Evolutionary conservation across 495 filamentous ascomycete species (phyloP).

Genomic region (Bathelium albidoporum): DNA sequence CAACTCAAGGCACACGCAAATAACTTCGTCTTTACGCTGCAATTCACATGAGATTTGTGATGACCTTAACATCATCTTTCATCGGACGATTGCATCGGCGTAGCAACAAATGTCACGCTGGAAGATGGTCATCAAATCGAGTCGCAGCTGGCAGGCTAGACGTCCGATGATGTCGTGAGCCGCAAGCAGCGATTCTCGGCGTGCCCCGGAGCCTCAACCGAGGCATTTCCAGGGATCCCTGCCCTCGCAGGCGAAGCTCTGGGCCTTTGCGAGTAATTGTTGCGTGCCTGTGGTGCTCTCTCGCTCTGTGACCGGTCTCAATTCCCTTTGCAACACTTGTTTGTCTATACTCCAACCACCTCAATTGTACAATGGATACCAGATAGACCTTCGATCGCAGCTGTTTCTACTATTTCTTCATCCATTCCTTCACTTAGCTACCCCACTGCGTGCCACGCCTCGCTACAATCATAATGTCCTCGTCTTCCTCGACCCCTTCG

Average conservation of each 20-base stretch:
- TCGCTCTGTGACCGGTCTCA: background rate
- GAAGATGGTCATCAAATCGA: background rate
- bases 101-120: background rate
- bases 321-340: background rate
- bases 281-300: background rate
- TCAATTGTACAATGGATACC: background rate
- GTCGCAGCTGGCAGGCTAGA: too few relatives aligned
- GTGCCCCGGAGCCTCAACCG: background rate
- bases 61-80: background rate
- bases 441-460: background rate
- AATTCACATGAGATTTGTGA: background rate
- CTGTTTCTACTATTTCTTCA: background rate
- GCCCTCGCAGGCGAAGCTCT: background rate
- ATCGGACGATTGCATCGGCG: background rate
- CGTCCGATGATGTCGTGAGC: too few relatives aligned
- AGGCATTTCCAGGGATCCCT: background rate
- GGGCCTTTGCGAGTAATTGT: background rate
- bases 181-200: background rate
- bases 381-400: background rate
- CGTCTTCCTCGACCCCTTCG: slow-evolving; percentile 6
- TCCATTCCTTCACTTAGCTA: background rate
- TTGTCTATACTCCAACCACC: background rate
- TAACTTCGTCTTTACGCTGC: background rate
- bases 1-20: too few relatives aligned
- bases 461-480: background rate